A percentile compares a stretch with the other conserved stretches of the same genome.
Evolutionary conservation across 2,329 filamentous ascomycete genomes (phyloP).

Genomic region (Iodosphaeria phyllophila): DNA sequence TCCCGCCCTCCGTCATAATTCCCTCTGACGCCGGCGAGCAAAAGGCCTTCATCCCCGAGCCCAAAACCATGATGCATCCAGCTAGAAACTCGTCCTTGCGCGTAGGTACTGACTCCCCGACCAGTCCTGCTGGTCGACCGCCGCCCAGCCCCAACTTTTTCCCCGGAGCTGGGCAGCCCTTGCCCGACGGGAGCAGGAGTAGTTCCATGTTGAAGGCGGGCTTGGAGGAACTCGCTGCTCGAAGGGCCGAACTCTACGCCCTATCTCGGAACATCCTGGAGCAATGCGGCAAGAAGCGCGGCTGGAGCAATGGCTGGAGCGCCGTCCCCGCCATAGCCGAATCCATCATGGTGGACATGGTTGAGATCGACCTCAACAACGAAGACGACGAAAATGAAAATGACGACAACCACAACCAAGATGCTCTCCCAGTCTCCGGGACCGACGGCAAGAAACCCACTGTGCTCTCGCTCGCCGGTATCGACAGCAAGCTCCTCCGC

Average conservation of each 20-base stretch:
- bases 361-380: constrained; percentile 36
- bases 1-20: constrained; percentile 38
- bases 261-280: constrained; percentile 67
- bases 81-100: constrained; percentile 43
- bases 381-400: constrained; percentile 11
- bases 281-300: constrained; percentile 47
- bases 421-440: too few species aligned
- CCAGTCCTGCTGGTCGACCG: constrained; percentile 13
- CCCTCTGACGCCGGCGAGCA: constrained; percentile 31
- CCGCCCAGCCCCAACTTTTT: constrained; percentile 34
- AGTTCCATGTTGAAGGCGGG: constrained; percentile 39
- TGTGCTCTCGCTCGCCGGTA: constrained; percentile 20
- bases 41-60: constrained; percentile 44
- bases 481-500: constrained; percentile 36
- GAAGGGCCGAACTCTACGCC: constrained; percentile 64
- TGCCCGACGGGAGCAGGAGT: constrained; percentile 21
- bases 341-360: constrained; percentile 26
- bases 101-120: constrained; percentile 14
- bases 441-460: too few species aligned
- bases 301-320: constrained; percentile 64
- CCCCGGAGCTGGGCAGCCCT: constrained; percentile 22
- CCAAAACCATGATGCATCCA: constrained; percentile 54
- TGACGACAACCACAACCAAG: too few species aligned
- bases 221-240: constrained; percentile 64
- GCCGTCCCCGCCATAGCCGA: constrained; percentile 32